These are phyloP conservation scores for Picea engelmannii DNA, from an alignment of 83 land plant genomes.

Conservation along the genomic window DNA sequence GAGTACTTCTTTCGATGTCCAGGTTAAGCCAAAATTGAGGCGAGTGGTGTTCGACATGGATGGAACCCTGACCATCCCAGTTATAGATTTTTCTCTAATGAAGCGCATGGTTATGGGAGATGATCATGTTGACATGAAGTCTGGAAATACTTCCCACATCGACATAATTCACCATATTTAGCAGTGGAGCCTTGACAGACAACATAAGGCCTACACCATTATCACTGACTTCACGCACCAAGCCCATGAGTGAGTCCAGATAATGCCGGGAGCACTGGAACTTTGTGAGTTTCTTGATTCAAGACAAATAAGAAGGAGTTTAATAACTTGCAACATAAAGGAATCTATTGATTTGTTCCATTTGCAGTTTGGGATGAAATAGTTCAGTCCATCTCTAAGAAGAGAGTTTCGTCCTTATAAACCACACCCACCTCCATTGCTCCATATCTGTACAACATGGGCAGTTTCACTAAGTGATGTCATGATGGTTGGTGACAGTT, in stretches of 20 bases:
- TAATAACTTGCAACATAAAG: background rate
- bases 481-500: constrained; percentile 90
- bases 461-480: constrained; percentile 20
- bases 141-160: constrained; percentile 36
- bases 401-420: constrained; percentile 90
- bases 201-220: too few relatives aligned
- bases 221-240: too few relatives aligned
- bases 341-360: background rate
- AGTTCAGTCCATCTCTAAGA: constrained; percentile 82
- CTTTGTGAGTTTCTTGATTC: too few relatives aligned
- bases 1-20: too few relatives aligned
- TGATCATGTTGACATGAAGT: constrained; percentile 27
- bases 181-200: constrained; percentile 34
- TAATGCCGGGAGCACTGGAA: too few relatives aligned
- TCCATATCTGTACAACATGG: constrained; percentile 88
- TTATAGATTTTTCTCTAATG: constrained; percentile 83
- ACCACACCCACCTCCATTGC: constrained; percentile 87
- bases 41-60: constrained; percentile 37
- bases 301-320: background rate
- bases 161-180: constrained; percentile 88
- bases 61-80: constrained; percentile 93
- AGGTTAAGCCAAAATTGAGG: too few relatives aligned
- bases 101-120: constrained; percentile 81
- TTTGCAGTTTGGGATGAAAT: constrained; percentile 23
- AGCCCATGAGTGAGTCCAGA: too few relatives aligned